These are phyloP conservation scores for Apocynum venetum DNA, from an alignment of 257 asterid genomes.

Conservation along the genomic window DNA sequence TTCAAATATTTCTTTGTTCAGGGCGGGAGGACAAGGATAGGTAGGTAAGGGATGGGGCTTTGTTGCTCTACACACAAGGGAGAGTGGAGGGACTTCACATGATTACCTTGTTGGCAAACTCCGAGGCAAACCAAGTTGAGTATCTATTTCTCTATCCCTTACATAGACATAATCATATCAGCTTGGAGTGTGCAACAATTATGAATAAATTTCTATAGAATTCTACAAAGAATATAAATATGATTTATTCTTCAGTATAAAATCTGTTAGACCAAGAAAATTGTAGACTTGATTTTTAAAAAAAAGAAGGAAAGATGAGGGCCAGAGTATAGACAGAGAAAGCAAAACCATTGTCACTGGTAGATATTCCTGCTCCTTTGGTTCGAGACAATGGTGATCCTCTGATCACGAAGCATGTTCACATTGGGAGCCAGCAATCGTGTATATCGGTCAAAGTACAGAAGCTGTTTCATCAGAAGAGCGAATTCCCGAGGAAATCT, in stretches of 20 bases:
- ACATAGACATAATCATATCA: too few relatives aligned
- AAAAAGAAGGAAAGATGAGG: too few relatives aligned
- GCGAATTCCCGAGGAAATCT: constrained; percentile 97
- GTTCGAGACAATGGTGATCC: constrained; percentile 69
- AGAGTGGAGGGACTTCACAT: not conserved
- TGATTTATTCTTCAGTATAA: not conserved
- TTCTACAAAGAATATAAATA: not conserved
- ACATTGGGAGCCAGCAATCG: constrained; percentile 85
- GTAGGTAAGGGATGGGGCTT: too few relatives aligned
- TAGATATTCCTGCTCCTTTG: constrained; percentile 25
- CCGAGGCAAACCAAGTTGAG: too few relatives aligned
- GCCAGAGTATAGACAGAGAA: not conserved
- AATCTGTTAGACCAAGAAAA: not conserved
- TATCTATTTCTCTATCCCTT: too few relatives aligned
- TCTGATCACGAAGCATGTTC: constrained; percentile 94
- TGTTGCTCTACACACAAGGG: too few relatives aligned
- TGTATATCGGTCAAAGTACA: constrained; percentile 91
- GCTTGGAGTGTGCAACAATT: not conserved
- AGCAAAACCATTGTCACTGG: not conserved
- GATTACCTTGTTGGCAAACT: too few relatives aligned
- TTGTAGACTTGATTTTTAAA: not conserved
- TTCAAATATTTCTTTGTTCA: too few relatives aligned
- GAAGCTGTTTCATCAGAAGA: constrained; percentile 92
- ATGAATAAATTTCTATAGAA: not conserved
- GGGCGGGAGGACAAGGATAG: too few relatives aligned